Percentiles rank a stretch among this genome's conserved stretches.
Conservation (phyloP, 179 eudicot species). For the Nepenthes alata region DNA sequence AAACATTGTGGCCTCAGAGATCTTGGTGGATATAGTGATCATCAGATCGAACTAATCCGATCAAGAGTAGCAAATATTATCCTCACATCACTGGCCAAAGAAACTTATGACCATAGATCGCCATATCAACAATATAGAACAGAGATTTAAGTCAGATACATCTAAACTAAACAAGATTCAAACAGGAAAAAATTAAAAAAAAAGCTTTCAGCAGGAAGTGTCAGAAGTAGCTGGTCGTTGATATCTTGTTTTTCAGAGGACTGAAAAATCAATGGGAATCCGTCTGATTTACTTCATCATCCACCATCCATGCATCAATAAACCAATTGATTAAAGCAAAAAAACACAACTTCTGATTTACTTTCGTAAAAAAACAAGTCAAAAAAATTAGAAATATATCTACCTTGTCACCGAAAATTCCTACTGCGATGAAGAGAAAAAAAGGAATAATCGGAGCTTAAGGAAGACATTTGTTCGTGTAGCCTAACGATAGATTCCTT, state of each 20-base stretch:
- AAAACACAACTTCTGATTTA: not conserved
- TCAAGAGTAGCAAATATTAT: slow-evolving; percentile 39
- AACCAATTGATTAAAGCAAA: not conserved
- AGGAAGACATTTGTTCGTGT: slow-evolving; percentile 8
- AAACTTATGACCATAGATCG: not conserved
- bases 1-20: slow-evolving; percentile 24
- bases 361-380: not conserved
- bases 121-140: no score
- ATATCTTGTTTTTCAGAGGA: slow-evolving; percentile 6
- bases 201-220: not conserved
- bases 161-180: not conserved
- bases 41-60: slow-evolving; percentile 19
- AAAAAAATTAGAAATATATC: slow-evolving; percentile 2
- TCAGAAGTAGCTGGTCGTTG: slow-evolving; percentile 22
- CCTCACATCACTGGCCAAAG: slow-evolving; percentile 19
- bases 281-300: slow-evolving; percentile 24
- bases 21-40: slow-evolving; percentile 30
- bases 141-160: not conserved
- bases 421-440: not conserved
- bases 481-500: slow-evolving; percentile 20
- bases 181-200: not conserved
- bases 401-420: slow-evolving; percentile 19
- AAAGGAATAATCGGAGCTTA: slow-evolving; percentile 15
- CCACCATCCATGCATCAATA: not conserved
- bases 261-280: slow-evolving; percentile 20